Percentiles rank a stretch among this genome's conserved stretches.
These are phyloP conservation scores for Piloderma croceum DNA, from an alignment of 768 basidiomycete genomes.

Conservation along the genomic window DNA sequence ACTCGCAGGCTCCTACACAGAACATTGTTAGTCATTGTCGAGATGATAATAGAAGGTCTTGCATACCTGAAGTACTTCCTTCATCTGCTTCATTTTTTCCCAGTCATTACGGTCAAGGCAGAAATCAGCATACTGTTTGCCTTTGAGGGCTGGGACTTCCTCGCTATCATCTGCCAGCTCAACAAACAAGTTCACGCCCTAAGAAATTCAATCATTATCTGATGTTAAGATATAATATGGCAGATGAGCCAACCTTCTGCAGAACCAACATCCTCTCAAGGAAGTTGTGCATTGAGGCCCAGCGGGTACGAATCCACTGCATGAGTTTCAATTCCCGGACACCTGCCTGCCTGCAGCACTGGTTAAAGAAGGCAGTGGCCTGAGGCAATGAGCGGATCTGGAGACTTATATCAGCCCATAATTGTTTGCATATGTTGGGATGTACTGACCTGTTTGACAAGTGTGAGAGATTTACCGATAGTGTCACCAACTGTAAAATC, in stretches of 20 bases:
- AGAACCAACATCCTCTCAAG: constrained; percentile 7
- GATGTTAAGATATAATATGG: no score
- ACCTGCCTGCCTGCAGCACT: constrained; percentile 1
- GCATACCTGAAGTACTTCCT: constrained; percentile 12
- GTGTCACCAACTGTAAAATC: constrained; percentile 2
- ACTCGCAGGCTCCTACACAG: constrained; percentile 12
- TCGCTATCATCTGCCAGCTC: constrained; percentile 13
- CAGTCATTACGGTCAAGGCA: constrained; percentile 6
- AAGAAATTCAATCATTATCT: no score
- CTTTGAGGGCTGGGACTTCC: constrained; percentile 10
- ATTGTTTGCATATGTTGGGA: no score
- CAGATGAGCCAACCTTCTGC: constrained; percentile 4
- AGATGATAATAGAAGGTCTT: constrained; percentile 6
- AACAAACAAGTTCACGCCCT: constrained; percentile 10
- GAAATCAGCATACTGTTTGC: constrained; percentile 13
- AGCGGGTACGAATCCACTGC: constrained; percentile 11
- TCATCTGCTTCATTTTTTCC: constrained; percentile 9
- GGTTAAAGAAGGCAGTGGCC: constrained; percentile 10
- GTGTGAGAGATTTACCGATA: constrained; percentile 10
- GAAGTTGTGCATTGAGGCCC: constrained; percentile 12
- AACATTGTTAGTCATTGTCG: constrained; percentile 6
- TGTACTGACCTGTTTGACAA: no score
- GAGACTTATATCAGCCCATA: no score
- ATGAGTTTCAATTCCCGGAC: constrained; percentile 4
- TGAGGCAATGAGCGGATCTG: constrained; percentile 12